Evolutionary conservation across 1,284 basidiomycete genomes (phyloP).

Genomic region (Fistulina hepatica): DNA sequence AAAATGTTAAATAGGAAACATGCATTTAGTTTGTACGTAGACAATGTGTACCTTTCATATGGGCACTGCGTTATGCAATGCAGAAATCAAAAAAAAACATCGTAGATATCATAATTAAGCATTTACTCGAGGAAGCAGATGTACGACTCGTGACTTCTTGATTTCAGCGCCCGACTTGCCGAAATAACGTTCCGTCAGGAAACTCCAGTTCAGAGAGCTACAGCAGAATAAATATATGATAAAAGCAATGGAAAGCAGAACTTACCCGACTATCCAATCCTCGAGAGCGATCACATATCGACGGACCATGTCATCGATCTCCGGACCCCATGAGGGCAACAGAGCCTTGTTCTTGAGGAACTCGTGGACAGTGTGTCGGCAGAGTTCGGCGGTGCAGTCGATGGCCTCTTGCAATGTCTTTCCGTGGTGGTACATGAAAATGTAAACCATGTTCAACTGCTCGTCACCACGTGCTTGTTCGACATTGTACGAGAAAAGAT

Average conservation of each 20-base stretch:
- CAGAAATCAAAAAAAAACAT: no score
- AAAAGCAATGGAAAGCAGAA: constrained; percentile 3
- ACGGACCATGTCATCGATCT: constrained; percentile 37
- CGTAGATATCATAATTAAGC: no score
- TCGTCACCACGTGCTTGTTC: constrained; percentile 47
- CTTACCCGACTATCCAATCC: constrained; percentile 47
- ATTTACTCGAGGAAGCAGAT: constrained; percentile 37
- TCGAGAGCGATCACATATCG: constrained; percentile 41
- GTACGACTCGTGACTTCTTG: constrained; percentile 35
- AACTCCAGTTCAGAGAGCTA: constrained; percentile 47
- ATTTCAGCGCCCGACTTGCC: constrained; percentile 35
- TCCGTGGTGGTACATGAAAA: constrained; percentile 42
- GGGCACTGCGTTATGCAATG: no score
- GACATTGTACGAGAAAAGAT: constrained; percentile 52
- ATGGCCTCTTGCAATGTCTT: constrained; percentile 40
- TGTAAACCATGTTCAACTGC: constrained; percentile 49
- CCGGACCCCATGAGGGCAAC: constrained; percentile 42
- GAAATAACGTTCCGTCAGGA: constrained; percentile 46
- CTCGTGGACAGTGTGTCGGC: constrained; percentile 34
- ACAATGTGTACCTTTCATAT: no score
- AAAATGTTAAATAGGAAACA: no score
- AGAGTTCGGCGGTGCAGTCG: constrained; percentile 41
- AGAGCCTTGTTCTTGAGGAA: constrained; percentile 33
- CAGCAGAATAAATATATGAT: constrained; percentile 4
- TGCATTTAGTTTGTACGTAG: no score